Percentiles rank a stretch among this genome's conserved stretches.
Evolutionary conservation across 1,284 basidiomycete species (phyloP).

Genomic region (Earliella scabrosa): DNA sequence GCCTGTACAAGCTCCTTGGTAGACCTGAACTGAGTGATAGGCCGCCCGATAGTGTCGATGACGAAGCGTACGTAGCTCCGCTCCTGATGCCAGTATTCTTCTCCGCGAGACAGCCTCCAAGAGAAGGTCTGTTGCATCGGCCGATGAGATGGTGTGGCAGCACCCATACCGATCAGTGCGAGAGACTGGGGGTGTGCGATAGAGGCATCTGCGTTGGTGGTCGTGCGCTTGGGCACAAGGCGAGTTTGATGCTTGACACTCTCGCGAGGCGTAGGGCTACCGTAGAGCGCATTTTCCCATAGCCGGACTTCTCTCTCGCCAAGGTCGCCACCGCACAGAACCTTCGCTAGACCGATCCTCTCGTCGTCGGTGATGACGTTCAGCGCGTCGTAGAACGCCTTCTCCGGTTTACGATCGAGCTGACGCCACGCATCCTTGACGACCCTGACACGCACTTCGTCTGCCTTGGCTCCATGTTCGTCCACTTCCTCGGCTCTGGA

Average conservation of each 20-base stretch:
- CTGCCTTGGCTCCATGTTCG: background rate
- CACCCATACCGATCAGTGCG: no score
- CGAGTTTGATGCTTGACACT: background rate
- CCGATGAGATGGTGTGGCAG: no score
- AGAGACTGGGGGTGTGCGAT: no score
- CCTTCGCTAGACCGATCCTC: conserved; percentile 1
- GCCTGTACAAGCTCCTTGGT: conserved; percentile 17
- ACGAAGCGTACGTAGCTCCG: conserved; percentile 10
- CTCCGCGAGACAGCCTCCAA: background rate
- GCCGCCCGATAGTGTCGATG: conserved; percentile 1
- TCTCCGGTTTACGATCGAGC: conserved; percentile 3
- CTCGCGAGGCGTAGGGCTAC: background rate
- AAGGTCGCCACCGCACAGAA: conserved; percentile 8
- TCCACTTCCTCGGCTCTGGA: no score
- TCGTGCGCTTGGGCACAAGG: background rate
- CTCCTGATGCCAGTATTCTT: background rate
- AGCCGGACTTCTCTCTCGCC: conserved; percentile 5
- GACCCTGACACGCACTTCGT: background rate
- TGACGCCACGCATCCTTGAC: conserved; percentile 25
- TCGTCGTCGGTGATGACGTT: background rate
- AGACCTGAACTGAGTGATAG: conserved; percentile 10
- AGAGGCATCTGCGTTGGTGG: no score
- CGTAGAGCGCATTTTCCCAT: background rate
- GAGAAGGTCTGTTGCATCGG: background rate
- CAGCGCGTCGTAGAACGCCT: conserved; percentile 12